Conservation (phyloP, 2,329 filamentous ascomycete species). For the Chaetomium olivaceum region DNA sequence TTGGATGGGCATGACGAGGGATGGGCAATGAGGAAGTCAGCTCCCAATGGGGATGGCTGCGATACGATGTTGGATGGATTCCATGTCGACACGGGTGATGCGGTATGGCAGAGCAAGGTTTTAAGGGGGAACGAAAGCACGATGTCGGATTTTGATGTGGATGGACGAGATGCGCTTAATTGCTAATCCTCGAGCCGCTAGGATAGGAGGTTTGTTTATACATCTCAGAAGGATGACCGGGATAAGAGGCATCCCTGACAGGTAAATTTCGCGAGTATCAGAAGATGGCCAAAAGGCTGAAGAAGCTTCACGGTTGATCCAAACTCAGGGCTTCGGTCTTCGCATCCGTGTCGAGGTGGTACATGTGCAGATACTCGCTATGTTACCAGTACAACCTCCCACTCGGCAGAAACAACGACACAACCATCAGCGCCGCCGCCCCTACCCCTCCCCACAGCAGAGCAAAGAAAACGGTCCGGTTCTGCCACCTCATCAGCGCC, state of each 20-base stretch:
- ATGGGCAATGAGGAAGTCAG: not conserved
- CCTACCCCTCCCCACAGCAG: constrained; percentile 38
- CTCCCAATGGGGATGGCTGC: not conserved
- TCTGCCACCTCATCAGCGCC: constrained; percentile 39
- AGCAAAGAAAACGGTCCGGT: constrained; percentile 38
- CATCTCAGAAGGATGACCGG: no score
- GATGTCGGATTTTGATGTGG: not conserved
- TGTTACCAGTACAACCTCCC: constrained; percentile 24
- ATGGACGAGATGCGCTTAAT: constrained; percentile 15
- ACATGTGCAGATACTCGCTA: not conserved
- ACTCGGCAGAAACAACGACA: constrained; percentile 36
- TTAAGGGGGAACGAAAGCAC: not conserved
- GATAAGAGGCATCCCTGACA: not conserved
- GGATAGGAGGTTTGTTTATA: not conserved
- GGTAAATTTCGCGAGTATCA: constrained; percentile 7
- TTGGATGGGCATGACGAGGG: not conserved
- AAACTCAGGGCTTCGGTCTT: not conserved
- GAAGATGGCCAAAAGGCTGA: not conserved
- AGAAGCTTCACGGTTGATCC: not conserved
- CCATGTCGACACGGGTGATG: not conserved
- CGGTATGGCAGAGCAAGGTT: not conserved
- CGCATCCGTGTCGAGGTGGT: not conserved
- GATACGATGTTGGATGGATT: not conserved
- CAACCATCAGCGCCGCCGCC: constrained; percentile 19
- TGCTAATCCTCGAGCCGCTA: constrained; percentile 3